A percentile compares a stretch with the other conserved stretches of the same genome.
Evolutionary conservation across 2,329 filamentous ascomycete species (phyloP).

Genomic region (Pseudogymnoascus sp.): DNA sequence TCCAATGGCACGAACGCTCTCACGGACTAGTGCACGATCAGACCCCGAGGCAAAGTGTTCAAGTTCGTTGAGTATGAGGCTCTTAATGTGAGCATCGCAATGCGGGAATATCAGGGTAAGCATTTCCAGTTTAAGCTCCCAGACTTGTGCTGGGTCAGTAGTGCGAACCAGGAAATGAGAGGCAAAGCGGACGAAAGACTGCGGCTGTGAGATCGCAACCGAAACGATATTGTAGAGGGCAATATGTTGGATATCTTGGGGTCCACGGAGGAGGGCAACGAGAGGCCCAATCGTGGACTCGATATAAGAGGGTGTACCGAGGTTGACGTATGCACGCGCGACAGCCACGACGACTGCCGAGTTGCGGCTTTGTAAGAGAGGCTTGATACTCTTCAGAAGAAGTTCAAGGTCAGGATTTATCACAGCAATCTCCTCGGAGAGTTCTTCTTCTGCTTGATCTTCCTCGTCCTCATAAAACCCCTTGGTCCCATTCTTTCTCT

Average conservation of each 20-base stretch:
- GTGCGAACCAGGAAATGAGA: slow-evolving; percentile 83
- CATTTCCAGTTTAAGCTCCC: slow-evolving; percentile 86
- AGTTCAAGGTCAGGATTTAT: slow-evolving; percentile 78
- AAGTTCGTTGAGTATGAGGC: slow-evolving; percentile 81
- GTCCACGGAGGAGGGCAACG: slow-evolving; percentile 74
- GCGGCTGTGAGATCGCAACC: slow-evolving; percentile 70
- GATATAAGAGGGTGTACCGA: slow-evolving; percentile 73
- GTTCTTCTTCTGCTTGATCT: slow-evolving; percentile 37
- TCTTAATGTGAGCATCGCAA: slow-evolving; percentile 66
- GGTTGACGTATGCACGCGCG: slow-evolving; percentile 72
- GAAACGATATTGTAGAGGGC: slow-evolving; percentile 92
- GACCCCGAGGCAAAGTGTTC: slow-evolving; percentile 81
- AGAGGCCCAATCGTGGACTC: slow-evolving; percentile 72
- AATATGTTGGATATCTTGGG: slow-evolving; percentile 81
- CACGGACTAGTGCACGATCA: slow-evolving; percentile 72
- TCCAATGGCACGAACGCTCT: slow-evolving; percentile 87
- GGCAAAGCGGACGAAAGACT: slow-evolving; percentile 78
- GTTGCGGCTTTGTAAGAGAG: slow-evolving; percentile 87
- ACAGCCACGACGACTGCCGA: slow-evolving; percentile 87
- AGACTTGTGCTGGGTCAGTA: slow-evolving; percentile 72
- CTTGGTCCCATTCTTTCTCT: slow-evolving; percentile 46
- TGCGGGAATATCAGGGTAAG: slow-evolving; percentile 87
- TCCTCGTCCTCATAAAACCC: slow-evolving; percentile 75
- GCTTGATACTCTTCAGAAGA: slow-evolving; percentile 69
- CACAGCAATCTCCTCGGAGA: slow-evolving; percentile 45